phyloP scores from a whole-genome alignment of 768 basidiomycete genomes.

The Gloeophyllum trabeum region DNA sequence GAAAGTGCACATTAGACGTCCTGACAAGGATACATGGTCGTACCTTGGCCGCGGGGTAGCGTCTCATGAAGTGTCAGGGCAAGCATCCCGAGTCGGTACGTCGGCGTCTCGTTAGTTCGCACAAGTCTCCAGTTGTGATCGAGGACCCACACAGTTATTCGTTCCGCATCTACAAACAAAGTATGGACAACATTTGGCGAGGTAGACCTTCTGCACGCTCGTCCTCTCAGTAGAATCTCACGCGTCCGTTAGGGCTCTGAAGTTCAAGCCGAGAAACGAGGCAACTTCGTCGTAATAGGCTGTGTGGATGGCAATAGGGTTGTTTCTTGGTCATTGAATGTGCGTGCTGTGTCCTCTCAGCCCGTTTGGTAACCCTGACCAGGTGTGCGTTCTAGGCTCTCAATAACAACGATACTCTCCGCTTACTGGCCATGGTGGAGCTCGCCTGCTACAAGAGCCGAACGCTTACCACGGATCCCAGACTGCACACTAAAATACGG shows the following conservation, averaged over 20 bases:
- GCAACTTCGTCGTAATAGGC: constrained; percentile 79
- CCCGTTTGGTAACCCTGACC: constrained; percentile 4
- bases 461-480: constrained; percentile 57
- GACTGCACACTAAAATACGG: constrained; percentile 48
- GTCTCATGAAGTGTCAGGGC: constrained; percentile 63
- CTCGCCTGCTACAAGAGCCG: constrained; percentile 75
- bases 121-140: background rate
- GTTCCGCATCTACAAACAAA: constrained; percentile 55
- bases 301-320: constrained; percentile 66
- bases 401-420: constrained; percentile 75
- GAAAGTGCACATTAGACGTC: constrained; percentile 73
- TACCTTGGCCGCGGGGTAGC: constrained; percentile 74
- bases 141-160: constrained; percentile 35
- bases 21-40: constrained; percentile 72
- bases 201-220: too few relatives aligned
- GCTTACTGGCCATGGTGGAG: constrained; percentile 74
- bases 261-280: constrained; percentile 77
- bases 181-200: constrained; percentile 61
- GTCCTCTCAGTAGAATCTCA: background rate
- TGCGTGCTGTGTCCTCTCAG: constrained; percentile 20
- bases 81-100: constrained; percentile 74
- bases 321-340: constrained; percentile 80
- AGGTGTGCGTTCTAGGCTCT: constrained; percentile 43
- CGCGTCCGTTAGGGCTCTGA: constrained; percentile 37
- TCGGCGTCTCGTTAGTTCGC: constrained; percentile 7